These are phyloP conservation scores for Claviceps cyperi DNA, from an alignment of 2,329 filamentous ascomycete species.

Conservation along the genomic window DNA sequence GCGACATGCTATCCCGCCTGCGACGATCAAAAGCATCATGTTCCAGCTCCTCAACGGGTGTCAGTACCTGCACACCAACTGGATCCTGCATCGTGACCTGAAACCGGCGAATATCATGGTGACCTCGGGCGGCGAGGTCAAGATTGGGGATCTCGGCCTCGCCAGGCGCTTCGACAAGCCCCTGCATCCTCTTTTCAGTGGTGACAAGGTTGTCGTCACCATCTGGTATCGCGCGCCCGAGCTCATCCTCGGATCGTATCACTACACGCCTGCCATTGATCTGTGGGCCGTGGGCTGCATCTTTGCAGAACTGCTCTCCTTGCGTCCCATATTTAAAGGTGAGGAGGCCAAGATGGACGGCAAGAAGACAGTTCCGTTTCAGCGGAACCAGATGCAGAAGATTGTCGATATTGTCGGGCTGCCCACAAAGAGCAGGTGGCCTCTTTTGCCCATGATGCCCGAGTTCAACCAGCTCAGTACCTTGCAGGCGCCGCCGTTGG, in stretches of 20 bases:
- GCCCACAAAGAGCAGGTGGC: conserved; percentile 81
- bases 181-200: conserved; percentile 76
- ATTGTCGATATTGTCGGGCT: conserved; percentile 94
- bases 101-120: conserved; percentile 99
- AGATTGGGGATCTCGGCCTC: conserved; percentile 86
- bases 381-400: conserved; percentile 97
- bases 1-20: conserved; percentile 73
- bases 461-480: conserved; percentile 61
- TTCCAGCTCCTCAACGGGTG: conserved; percentile 92
- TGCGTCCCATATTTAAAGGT: conserved; percentile 93
- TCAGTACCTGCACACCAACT: conserved; percentile 88
- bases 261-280: conserved; percentile 94
- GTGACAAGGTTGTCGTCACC: conserved; percentile 96
- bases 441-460: conserved; percentile 68
- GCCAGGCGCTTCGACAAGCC: conserved; percentile 91
- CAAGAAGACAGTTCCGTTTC: conserved; percentile 95
- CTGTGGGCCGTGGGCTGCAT: conserved; percentile 98
- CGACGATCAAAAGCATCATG: conserved; percentile 84
- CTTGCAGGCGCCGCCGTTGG: conserved; percentile 33
- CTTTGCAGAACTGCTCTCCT: conserved; percentile 80
- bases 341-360: conserved; percentile 98
- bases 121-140: conserved; percentile 75
- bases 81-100: conserved; percentile 91
- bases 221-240: conserved; percentile 98
- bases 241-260: conserved; percentile 77